These are phyloP conservation scores for Escovopsis sp. DNA, from an alignment of 2,329 filamentous ascomycete species.

Conservation along the genomic window DNA sequence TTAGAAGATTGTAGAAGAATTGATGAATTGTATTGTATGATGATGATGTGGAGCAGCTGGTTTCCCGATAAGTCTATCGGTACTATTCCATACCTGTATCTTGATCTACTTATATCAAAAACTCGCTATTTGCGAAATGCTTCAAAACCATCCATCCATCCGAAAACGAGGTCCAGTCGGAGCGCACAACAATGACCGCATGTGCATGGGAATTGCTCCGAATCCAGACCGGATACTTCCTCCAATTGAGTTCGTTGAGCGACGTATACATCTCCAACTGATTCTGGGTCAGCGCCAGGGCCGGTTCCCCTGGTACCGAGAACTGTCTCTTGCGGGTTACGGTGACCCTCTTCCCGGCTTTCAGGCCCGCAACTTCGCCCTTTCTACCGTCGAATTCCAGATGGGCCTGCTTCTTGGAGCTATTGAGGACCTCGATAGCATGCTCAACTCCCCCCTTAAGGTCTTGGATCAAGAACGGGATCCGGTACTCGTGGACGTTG, in stretches of 20 bases:
- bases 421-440: slow-evolving; percentile 59
- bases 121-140: slow-evolving; percentile 70
- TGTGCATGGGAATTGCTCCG: slow-evolving; percentile 69
- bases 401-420: slow-evolving; percentile 55
- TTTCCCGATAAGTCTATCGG: no score
- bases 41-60: no score
- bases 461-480: slow-evolving; percentile 62
- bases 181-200: slow-evolving; percentile 77
- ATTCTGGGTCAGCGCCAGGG: slow-evolving; percentile 59
- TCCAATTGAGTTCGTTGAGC: slow-evolving; percentile 51
- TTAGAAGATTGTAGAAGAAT: no score
- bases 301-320: slow-evolving; percentile 41
- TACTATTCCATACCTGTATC: no score
- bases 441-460: slow-evolving; percentile 64
- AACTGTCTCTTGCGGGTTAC: slow-evolving; percentile 27
- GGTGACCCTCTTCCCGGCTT: slow-evolving; percentile 24
- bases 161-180: slow-evolving; percentile 48
- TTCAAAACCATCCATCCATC: slow-evolving; percentile 66
- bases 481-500: slow-evolving; percentile 54
- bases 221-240: slow-evolving; percentile 58
- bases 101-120: slow-evolving; percentile 25
- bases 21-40: no score
- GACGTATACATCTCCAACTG: slow-evolving; percentile 78
- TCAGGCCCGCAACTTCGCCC: slow-evolving; percentile 21
- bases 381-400: slow-evolving; percentile 40